A percentile compares a stretch with the other conserved stretches of the same genome.
phyloP scores from a whole-genome alignment of 2,329 filamentous ascomycete genomes.

The Pseudocercospora eumusae region DNA sequence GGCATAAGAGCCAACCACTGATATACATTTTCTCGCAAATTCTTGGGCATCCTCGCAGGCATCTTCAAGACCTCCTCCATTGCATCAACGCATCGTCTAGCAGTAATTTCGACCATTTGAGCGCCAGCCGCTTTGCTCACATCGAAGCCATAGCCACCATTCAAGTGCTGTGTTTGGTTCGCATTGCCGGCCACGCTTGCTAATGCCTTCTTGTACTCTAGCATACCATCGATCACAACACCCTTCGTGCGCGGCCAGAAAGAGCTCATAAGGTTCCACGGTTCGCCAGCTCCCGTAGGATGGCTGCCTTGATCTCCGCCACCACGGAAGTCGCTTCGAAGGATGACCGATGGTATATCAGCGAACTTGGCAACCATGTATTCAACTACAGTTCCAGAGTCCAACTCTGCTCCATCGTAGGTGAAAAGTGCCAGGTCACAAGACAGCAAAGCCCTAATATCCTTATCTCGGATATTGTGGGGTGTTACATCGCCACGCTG shows the following conservation, averaged over 20 bases:
- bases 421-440: slow-evolving; percentile 24
- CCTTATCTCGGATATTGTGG: slow-evolving; percentile 25
- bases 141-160: neutral
- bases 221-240: slow-evolving; percentile 24
- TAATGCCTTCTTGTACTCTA: slow-evolving; percentile 22
- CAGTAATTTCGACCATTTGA: slow-evolving; percentile 20
- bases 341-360: slow-evolving; percentile 23
- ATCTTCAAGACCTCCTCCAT: slow-evolving; percentile 20
- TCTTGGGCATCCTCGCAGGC: slow-evolving; percentile 22
- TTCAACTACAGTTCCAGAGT: slow-evolving; percentile 26
- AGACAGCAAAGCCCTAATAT: slow-evolving; percentile 21
- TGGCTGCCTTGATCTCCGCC: slow-evolving; percentile 21
- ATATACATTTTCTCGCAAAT: slow-evolving; percentile 20
- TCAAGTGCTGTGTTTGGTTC: neutral
- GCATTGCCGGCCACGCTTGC: neutral
- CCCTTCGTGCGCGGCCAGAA: slow-evolving; percentile 23
- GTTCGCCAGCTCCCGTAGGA: slow-evolving; percentile 15
- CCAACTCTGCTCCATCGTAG: slow-evolving; percentile 24
- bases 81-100: slow-evolving; percentile 19
- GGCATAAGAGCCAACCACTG: slow-evolving; percentile 25
- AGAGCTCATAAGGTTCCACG: slow-evolving; percentile 25
- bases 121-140: slow-evolving; percentile 10
- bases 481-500: slow-evolving; percentile 22
- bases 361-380: slow-evolving; percentile 26
- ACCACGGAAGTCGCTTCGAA: slow-evolving; percentile 22